Evolutionary conservation across 2,329 filamentous ascomycete genomes (phyloP).

Genomic region (Penicillium sp.): DNA sequence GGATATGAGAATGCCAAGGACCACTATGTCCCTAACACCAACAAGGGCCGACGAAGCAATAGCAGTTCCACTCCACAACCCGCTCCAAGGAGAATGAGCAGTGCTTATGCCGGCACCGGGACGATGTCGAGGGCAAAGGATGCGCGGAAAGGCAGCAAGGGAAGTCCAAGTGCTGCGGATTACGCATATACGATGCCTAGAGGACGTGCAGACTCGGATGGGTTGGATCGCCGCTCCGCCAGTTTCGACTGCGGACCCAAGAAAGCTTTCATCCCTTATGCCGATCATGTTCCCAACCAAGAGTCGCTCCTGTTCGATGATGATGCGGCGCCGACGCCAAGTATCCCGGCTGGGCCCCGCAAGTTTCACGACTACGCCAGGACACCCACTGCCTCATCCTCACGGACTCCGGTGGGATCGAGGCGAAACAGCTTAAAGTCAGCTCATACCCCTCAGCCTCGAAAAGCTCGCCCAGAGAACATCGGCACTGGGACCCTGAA

Average conservation of each 20-base stretch:
- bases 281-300: constrained; percentile 18
- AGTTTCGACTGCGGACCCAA: constrained; percentile 43
- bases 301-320: constrained; percentile 40
- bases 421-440: constrained; percentile 43
- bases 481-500: constrained; percentile 34
- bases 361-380: constrained; percentile 37
- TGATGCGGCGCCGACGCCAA: constrained; percentile 81
- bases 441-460: constrained; percentile 33
- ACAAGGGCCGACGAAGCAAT: constrained; percentile 63
- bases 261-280: constrained; percentile 24
- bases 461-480: constrained; percentile 38
- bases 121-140: constrained; percentile 23
- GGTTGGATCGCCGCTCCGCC: constrained; percentile 37
- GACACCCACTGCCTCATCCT: constrained; percentile 20
- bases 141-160: constrained; percentile 62
- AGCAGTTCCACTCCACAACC: constrained; percentile 68
- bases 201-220: constrained; percentile 28
- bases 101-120: constrained; percentile 44
- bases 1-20: constrained; percentile 34
- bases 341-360: constrained; percentile 72
- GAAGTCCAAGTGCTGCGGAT: constrained; percentile 72
- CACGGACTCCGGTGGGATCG: constrained; percentile 32
- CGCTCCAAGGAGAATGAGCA: constrained; percentile 57
- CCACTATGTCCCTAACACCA: constrained; percentile 39
- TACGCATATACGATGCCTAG: constrained; percentile 48